Percentiles rank a stretch among this genome's conserved stretches.
These are phyloP conservation scores for Blastocystis sp. DNA, from an alignment of 352 stramenopile genomes.

Conservation along the genomic window DNA sequence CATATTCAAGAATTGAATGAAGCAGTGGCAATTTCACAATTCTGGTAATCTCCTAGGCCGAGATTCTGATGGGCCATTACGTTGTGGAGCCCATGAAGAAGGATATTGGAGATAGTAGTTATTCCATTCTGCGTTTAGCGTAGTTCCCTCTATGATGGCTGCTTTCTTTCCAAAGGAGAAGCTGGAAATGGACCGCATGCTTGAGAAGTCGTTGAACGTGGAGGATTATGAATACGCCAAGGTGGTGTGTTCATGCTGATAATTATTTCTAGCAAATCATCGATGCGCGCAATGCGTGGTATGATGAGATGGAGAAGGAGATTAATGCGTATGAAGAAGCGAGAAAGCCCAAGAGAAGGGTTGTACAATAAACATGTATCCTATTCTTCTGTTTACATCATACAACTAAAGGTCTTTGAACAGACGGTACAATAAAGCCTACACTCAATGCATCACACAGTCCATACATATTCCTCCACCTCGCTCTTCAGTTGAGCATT, in stretches of 20 bases:
- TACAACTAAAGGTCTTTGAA: conserved; percentile 32
- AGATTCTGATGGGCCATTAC: conserved; percentile 6
- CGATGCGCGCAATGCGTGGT: conserved; percentile 38
- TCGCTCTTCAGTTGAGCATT: conserved; percentile 8
- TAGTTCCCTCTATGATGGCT: conserved; percentile 23
- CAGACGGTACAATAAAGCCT: conserved; percentile 28
- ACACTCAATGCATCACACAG: not conserved
- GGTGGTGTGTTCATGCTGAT: not conserved
- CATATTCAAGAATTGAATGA: conserved; percentile 32
- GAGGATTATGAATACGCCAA: not conserved
- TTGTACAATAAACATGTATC: conserved; percentile 31
- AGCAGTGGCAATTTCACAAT: not conserved
- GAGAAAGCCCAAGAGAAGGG: not conserved
- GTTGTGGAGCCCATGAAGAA: conserved; percentile 18
- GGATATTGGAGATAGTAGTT: not conserved
- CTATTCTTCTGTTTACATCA: not conserved
- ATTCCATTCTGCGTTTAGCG: not conserved
- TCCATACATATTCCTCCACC: conserved; percentile 46
- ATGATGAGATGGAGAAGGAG: not conserved
- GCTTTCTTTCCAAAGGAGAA: conserved; percentile 65
- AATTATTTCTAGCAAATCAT: conserved; percentile 15
- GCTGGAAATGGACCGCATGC: conserved; percentile 2
- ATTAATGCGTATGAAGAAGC: conserved; percentile 23
- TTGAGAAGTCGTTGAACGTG: not conserved
- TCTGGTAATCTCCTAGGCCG: conserved; percentile 5